Evolutionary conservation across 352 stramenopile species (phyloP).

Genomic region (Phytopythium oedochilum): DNA sequence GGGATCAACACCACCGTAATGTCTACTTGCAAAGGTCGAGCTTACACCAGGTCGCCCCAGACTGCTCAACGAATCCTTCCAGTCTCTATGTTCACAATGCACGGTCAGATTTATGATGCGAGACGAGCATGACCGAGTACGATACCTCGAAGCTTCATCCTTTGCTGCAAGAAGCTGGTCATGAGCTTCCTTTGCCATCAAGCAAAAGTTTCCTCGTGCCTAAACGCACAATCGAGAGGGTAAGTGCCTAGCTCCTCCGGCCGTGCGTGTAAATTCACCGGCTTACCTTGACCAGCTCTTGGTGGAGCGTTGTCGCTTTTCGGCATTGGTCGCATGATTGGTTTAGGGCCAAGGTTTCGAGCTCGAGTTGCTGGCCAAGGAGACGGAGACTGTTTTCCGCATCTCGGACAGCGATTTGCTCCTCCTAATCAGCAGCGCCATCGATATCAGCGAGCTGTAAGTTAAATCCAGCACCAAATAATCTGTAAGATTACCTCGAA

Average conservation of each 20-base stretch:
- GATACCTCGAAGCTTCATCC: not conserved
- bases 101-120: not conserved
- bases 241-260: too few relatives aligned
- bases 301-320: slow-evolving; percentile 7
- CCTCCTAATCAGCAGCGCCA: not conserved
- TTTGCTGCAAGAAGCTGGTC: not conserved
- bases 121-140: not conserved
- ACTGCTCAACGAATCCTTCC: not conserved
- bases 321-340: slow-evolving; percentile 4
- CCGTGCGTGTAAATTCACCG: not conserved
- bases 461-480: not conserved
- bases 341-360: slow-evolving; percentile 8
- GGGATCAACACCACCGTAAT: not conserved
- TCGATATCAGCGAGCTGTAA: not conserved
- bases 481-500: slow-evolving; percentile 12
- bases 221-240: slow-evolving; percentile 4
- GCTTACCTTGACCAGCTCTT: slow-evolving; percentile 21
- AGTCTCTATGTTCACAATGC: not conserved
- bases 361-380: slow-evolving; percentile 15
- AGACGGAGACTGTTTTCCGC: slow-evolving; percentile 15
- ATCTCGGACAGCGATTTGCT: slow-evolving; percentile 14
- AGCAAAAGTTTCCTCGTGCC: slow-evolving; percentile 17
- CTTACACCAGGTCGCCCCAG: not conserved
- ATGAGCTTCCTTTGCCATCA: slow-evolving; percentile 23
- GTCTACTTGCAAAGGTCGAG: too few relatives aligned